Conservation (phyloP, 1,284 basidiomycete genomes). For the Boletellus deceptivus region DNA sequence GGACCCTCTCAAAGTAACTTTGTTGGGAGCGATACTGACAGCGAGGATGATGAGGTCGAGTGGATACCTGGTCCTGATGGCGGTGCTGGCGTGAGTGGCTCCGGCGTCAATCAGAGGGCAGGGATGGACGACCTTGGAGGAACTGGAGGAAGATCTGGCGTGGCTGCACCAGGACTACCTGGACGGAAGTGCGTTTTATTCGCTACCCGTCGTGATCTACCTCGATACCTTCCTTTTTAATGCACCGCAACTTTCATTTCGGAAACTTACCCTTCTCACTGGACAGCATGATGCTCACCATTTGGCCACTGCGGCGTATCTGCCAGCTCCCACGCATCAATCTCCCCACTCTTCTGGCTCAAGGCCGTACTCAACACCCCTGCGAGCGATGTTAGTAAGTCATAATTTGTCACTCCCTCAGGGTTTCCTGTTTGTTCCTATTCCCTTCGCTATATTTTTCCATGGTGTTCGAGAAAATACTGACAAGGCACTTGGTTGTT, state of each 20-base stretch:
- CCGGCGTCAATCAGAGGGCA: background rate
- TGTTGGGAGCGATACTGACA: conserved; percentile 31
- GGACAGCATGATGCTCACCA: too few relatives aligned
- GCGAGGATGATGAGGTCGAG: conserved; percentile 32
- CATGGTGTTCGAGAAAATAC: background rate
- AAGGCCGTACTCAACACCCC: conserved; percentile 27
- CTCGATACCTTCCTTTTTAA: too few relatives aligned
- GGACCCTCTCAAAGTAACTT: conserved; percentile 4
- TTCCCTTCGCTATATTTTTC: background rate
- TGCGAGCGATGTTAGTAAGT: conserved; percentile 29
- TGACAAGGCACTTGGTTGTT: background rate
- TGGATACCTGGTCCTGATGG: conserved; percentile 16
- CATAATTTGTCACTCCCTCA: background rate
- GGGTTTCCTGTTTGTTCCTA: background rate
- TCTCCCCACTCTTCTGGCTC: conserved; percentile 23
- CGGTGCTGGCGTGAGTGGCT: background rate
- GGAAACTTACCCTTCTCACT: too few relatives aligned
- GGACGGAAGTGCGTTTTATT: conserved; percentile 28
- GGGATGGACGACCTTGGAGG: conserved; percentile 7
- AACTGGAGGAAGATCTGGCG: conserved; percentile 10
- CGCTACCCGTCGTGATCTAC: too few relatives aligned
- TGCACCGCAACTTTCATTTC: too few relatives aligned
- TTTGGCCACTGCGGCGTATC: too few relatives aligned
- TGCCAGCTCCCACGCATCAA: conserved; percentile 9
- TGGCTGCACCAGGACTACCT: conserved; percentile 12